Evolutionary conservation across 352 stramenopile genomes (phyloP), one percentile per base, ranked within the genome.

Genomic region (Phytophthora citrophthora): DNA sequence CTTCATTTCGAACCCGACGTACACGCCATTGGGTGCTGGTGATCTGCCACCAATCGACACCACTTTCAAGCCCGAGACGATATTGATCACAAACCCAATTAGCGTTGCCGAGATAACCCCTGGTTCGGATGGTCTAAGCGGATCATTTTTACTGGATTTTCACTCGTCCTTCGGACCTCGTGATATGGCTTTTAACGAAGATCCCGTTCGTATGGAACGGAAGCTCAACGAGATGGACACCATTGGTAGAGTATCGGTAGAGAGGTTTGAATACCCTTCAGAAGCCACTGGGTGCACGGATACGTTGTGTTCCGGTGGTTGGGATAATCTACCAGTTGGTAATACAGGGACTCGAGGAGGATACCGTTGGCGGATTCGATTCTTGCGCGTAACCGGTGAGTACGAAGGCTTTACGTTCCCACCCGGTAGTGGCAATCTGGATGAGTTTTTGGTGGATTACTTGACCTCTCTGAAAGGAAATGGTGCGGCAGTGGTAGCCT

Each of bases 221-320:
- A 99, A 98, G 60, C 80, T 99, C 12, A 91, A 98, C 56, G 95
- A 98, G 71, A 97, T 99, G 81, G 94, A 90, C 59, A 98, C 92
- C 6, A 92, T 99, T 27, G 93, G 93, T 5, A 70, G 79, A 29
- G 92, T 99, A 1, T 86, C 88, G 15, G 93, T 99, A 4, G 86
- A 86, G 51, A 88, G 91, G 41, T 76, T 94, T 15, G 72, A 91
- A 31, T 98, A 97, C 60, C 95, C 94, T 9, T 95, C 83, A 29
- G 78, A 49, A 15, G 64, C 53, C 2, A 91, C 77, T 0, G 83
- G 81, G 2, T 95, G 86, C 26, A 51, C 34, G 15, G 61, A 79
- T 38, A 69, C 79, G 10, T 56, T 62, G 0, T 95, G 86, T 45
- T 88, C 86, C 0, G 96, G 93, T 65, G 96, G 97, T 2, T 99